Conservation (phyloP, 2,329 filamentous ascomycete genomes). For the Botrytis porri region DNA sequence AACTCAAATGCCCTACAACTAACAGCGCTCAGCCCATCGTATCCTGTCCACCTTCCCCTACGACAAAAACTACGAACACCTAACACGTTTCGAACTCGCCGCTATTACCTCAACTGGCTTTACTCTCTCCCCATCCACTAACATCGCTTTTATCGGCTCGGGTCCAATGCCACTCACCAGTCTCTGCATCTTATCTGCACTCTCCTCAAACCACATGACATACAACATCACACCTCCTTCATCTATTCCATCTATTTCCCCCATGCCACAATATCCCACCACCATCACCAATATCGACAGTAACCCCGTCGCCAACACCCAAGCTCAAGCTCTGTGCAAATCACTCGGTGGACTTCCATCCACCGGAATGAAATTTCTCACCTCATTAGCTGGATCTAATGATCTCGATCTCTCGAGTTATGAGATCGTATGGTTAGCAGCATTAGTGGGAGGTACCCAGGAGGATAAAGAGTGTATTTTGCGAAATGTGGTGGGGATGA, state of each 20-base stretch:
- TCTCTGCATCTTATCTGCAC: conserved; percentile 43
- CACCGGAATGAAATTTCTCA: conserved; percentile 41
- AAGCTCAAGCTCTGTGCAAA: conserved; percentile 37
- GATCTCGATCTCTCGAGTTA: conserved; percentile 36
- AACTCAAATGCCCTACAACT: conserved; percentile 15
- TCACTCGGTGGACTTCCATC: conserved; percentile 36
- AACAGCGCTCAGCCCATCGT: conserved; percentile 31
- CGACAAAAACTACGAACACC: conserved; percentile 48
- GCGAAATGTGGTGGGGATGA: conserved; percentile 38
- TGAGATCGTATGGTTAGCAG: conserved; percentile 50
- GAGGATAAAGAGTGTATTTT: conserved; percentile 44
- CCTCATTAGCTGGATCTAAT: conserved; percentile 37
- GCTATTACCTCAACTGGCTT: conserved; percentile 40
- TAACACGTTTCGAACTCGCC: conserved; percentile 47
- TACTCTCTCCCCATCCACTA: conserved; percentile 33
- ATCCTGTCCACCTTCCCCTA: conserved; percentile 45
- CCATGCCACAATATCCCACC: not conserved
- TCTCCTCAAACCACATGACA: conserved; percentile 29
- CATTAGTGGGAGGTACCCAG: conserved; percentile 47
- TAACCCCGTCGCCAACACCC: conserved; percentile 38
- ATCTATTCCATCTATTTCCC: not conserved
- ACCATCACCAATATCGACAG: conserved; percentile 43
- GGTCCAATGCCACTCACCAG: conserved; percentile 50
- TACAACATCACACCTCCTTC: not conserved
- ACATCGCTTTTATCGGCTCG: conserved; percentile 49